phyloP scores from a whole-genome alignment of 2,329 filamentous ascomycete genomes.

The Scedosporium boydii region DNA sequence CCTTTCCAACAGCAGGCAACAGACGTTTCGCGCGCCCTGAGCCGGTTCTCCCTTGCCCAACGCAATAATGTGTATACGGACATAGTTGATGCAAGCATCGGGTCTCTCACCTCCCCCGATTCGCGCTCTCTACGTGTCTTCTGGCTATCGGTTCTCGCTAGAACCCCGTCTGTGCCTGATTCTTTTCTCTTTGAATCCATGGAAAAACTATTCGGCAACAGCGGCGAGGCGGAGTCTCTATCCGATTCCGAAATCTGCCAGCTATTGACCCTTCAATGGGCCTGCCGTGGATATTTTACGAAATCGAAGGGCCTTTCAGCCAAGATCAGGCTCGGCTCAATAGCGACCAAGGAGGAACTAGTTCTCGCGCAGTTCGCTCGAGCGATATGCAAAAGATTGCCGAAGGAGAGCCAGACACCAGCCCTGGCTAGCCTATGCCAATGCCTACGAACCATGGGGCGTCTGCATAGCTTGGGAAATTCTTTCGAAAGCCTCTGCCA shows the following conservation, averaged over 20 bases:
- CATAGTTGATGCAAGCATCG: neutral
- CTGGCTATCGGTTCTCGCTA: conserved; percentile 13
- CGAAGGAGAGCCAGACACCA: conserved; percentile 4
- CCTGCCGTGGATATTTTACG: conserved; percentile 10
- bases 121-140: conserved; percentile 7
- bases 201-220: conserved; percentile 6
- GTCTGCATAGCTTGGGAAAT: conserved; percentile 9
- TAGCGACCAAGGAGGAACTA: neutral
- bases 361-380: conserved; percentile 6
- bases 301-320: neutral
- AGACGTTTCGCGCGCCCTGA: conserved; percentile 3
- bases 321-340: neutral
- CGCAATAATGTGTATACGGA: neutral
- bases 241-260: conserved; percentile 11
- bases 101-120: neutral
- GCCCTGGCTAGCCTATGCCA: conserved; percentile 10
- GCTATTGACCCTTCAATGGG: conserved; percentile 14
- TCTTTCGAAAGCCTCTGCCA: conserved; percentile 9
- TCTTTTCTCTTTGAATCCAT: conserved; percentile 11
- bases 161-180: conserved; percentile 10
- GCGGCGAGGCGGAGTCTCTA: neutral
- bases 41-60: conserved; percentile 1
- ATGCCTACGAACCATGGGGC: conserved; percentile 9
- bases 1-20: conserved; percentile 7
- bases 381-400: conserved; percentile 5